phyloP scores from a whole-genome alignment of 2,329 filamentous ascomycete species.

The Escovopsis sp. region DNA sequence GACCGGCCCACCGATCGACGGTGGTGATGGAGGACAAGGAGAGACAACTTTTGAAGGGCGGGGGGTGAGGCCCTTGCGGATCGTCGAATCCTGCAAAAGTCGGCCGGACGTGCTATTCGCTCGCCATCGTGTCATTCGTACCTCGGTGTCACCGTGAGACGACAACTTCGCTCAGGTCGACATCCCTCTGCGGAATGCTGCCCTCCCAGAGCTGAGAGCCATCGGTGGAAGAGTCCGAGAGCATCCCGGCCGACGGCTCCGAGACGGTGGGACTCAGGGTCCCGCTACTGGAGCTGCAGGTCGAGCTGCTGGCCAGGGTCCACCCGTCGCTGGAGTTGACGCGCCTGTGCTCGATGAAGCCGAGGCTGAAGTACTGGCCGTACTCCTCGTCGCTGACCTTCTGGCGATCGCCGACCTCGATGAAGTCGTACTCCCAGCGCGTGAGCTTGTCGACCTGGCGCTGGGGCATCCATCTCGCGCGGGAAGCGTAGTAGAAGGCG shows the following conservation, averaged over 20 bases:
- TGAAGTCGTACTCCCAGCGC: constrained; percentile 91
- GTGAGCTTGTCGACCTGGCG: constrained; percentile 73
- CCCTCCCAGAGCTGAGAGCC: constrained; percentile 24
- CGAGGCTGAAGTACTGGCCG: constrained; percentile 31
- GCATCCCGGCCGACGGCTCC: constrained; percentile 24
- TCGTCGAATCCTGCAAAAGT: background rate
- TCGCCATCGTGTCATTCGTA: background rate
- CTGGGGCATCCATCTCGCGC: constrained; percentile 66
- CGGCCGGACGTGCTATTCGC: constrained; percentile 7
- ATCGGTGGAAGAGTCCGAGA: constrained; percentile 22
- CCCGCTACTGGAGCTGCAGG: constrained; percentile 35
- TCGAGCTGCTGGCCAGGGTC: constrained; percentile 74
- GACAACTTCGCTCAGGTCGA: constrained; percentile 31
- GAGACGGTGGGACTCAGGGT: constrained; percentile 35
- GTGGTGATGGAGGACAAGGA: constrained; percentile 5
- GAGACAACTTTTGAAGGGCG: no score
- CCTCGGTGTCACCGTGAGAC: constrained; percentile 19
- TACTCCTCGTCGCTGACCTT: constrained; percentile 30
- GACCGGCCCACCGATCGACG: background rate
- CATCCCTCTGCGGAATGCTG: constrained; percentile 22
- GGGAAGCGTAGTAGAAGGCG: constrained; percentile 68
- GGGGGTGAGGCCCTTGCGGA: background rate
- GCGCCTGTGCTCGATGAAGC: constrained; percentile 27
- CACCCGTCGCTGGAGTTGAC: constrained; percentile 64
- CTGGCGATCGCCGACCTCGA: constrained; percentile 60